Evolutionary conservation across 768 basidiomycete species (phyloP).

Genomic region (Suillus cothurnatus): DNA sequence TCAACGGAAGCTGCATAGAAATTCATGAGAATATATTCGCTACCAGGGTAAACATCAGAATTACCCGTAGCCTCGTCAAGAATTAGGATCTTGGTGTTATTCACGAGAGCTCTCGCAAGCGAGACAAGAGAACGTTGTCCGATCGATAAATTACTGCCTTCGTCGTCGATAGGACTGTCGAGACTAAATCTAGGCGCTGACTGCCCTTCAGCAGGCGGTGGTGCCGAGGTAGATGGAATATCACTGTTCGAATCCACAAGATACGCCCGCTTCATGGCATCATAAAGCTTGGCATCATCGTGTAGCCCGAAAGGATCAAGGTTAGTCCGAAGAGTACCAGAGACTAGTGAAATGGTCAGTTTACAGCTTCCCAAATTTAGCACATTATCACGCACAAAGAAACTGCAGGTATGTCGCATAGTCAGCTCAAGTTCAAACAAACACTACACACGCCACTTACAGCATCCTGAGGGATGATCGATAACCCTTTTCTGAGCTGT

Average conservation of each 20-base stretch:
- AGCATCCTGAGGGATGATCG: constrained; percentile 84
- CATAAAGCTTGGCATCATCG: constrained; percentile 82
- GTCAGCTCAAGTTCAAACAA: constrained; percentile 6
- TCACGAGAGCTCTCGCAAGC: constrained; percentile 86
- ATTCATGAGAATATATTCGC: neutral
- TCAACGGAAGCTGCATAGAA: constrained; percentile 70
- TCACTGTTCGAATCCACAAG: constrained; percentile 59
- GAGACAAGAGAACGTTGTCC: constrained; percentile 69
- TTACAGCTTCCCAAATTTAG: neutral
- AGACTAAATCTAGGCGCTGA: constrained; percentile 62
- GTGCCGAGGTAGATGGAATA: constrained; percentile 18
- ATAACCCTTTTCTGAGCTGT: constrained; percentile 66
- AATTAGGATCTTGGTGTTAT: constrained; percentile 81
- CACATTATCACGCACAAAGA: constrained; percentile 40
- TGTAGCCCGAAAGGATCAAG: constrained; percentile 86
- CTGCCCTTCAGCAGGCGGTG: constrained; percentile 32
- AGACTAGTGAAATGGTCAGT: constrained; percentile 45
- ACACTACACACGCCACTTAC: constrained; percentile 41
- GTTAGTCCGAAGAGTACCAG: constrained; percentile 82
- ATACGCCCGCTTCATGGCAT: constrained; percentile 84
- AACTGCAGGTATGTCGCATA: constrained; percentile 34
- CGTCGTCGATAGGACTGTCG: constrained; percentile 83
- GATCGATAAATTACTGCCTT: constrained; percentile 72
- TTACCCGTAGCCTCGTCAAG: constrained; percentile 56
- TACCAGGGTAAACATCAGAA: neutral